Evolutionary conservation across 257 asterid species (phyloP), one percentile per base, ranked within the genome.

Genomic region (Solanum appendiculatum): DNA sequence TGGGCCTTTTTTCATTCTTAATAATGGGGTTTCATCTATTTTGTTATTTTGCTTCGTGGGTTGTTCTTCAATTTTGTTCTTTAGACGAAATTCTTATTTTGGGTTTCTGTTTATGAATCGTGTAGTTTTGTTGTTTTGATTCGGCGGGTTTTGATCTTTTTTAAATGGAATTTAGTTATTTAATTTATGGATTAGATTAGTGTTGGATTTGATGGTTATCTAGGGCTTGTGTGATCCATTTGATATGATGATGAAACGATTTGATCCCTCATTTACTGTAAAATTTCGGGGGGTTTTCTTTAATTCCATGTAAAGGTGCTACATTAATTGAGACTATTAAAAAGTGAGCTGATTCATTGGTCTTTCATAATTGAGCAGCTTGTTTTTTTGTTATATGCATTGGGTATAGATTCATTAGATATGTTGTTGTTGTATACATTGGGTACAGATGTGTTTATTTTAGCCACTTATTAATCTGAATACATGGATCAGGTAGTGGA

Each of bases 401-500:
- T n/a, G n/a, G n/a, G n/a, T n/a, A n/a, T n/a, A n/a, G n/a, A n/a
- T n/a, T n/a, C n/a, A n/a, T n/a, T n/a, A n/a, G n/a, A n/a, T n/a
- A n/a, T n/a, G n/a, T n/a, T n/a, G n/a, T n/a, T n/a, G n/a, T n/a
- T n/a, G n/a, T n/a, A 15, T 42, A 14, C 60, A 15, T 13, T 75
- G 33, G 20, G 31, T 39, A 39, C 14, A 37, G 23, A 23, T 75
- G 63, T 27, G 39, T 16, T 23, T 23, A 37, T 37, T 20, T 63
- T n/a, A 63, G 77, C n/a, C 3, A 69, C 23, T 7, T 0, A 46
- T 44, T 27, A 25, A 25, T 75, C 2, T 23, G 36, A 34, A 34
- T 27, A 21, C 40, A 58, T 60, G 31, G 31, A 60, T 87, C 81
- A 96, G 99, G 99, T 31, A 66, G 83, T 86, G 98, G 99, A 88